Conservation (phyloP, 2,329 filamentous ascomycete genomes). For the Pseudogymnoascus sp. region DNA sequence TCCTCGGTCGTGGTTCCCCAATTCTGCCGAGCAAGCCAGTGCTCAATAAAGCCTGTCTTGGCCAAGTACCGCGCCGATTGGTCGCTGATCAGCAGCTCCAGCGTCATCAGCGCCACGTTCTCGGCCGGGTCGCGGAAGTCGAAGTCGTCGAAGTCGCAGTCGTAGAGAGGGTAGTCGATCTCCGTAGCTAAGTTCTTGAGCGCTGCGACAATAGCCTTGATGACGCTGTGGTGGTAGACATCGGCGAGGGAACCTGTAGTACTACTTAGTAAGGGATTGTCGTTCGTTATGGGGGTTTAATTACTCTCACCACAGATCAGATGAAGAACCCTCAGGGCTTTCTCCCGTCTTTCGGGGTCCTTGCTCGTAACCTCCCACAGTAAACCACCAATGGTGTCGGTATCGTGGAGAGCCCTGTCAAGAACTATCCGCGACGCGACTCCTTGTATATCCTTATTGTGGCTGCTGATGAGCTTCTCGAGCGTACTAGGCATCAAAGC, state of each 20-base stretch:
- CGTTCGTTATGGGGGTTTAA: constrained; percentile 14
- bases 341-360: constrained; percentile 54
- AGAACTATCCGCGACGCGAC: constrained; percentile 56
- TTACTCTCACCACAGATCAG: constrained; percentile 47
- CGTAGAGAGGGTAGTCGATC: constrained; percentile 45
- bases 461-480: constrained; percentile 60
- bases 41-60: constrained; percentile 60
- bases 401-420: constrained; percentile 54
- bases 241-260: constrained; percentile 20
- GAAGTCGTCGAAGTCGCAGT: constrained; percentile 57
- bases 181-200: constrained; percentile 51
- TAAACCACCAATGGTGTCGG: constrained; percentile 43
- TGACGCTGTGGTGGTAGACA: constrained; percentile 27
- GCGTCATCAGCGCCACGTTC: constrained; percentile 52
- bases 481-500: constrained; percentile 61
- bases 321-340: constrained; percentile 49
- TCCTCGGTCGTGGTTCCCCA: constrained; percentile 56
- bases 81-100: constrained; percentile 50
- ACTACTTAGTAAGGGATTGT: constrained; percentile 24
- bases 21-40: constrained; percentile 68
- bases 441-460: constrained; percentile 66
- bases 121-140: constrained; percentile 56
- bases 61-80: constrained; percentile 50
- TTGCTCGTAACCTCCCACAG: constrained; percentile 53
- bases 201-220: constrained; percentile 51